A percentile compares a stretch with the other conserved stretches of the same genome.
These are phyloP conservation scores for Talaromyces ruber DNA, from an alignment of 495 filamentous ascomycete species.

Conservation along the genomic window DNA sequence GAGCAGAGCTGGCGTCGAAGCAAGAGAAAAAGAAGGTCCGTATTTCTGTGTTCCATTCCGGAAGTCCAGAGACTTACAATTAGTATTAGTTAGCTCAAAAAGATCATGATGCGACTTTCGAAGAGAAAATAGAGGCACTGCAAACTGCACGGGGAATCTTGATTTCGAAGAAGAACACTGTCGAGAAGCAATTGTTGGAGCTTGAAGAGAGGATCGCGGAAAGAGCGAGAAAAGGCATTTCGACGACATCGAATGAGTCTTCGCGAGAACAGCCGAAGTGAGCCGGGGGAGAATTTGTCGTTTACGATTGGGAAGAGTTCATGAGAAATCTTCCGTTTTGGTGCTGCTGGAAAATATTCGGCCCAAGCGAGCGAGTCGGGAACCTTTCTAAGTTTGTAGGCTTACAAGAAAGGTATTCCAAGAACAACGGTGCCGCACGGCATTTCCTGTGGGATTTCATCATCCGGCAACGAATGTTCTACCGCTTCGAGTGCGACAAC, in stretches of 20 bases:
- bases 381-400: not conserved
- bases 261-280: not conserved
- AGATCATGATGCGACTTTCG: slow-evolving; percentile 39
- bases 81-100: slow-evolving; percentile 27
- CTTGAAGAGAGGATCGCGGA: slow-evolving; percentile 37
- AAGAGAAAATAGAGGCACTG: slow-evolving; percentile 44
- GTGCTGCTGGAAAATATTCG: not conserved
- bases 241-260: not conserved
- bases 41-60: too few relatives aligned
- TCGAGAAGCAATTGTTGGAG: slow-evolving; percentile 50
- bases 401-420: not conserved
- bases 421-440: not conserved
- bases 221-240: slow-evolving; percentile 8
- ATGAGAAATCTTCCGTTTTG: not conserved
- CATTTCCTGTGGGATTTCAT: not conserved
- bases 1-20: slow-evolving; percentile 43
- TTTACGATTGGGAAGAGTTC: not conserved
- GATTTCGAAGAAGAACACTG: slow-evolving; percentile 36
- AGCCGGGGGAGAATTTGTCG: not conserved
- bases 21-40: slow-evolving; percentile 37
- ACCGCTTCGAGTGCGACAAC: not conserved
- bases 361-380: not conserved
- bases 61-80: not conserved
- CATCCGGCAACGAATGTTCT: not conserved
- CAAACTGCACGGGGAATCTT: slow-evolving; percentile 38